Conservation (phyloP, 306 rosid genomes). For the Trifolium fragiferum region DNA sequence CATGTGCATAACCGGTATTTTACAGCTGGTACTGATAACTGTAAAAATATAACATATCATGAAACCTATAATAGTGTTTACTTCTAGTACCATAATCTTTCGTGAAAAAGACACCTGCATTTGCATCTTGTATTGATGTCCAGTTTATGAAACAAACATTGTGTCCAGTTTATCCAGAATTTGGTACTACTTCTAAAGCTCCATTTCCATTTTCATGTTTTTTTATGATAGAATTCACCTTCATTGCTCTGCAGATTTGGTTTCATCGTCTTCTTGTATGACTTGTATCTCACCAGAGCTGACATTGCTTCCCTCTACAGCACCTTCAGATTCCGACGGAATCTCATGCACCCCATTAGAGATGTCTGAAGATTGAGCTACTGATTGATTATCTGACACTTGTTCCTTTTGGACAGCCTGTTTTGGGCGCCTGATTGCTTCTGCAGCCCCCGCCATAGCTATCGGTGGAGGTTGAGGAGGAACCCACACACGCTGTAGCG, state of each 20-base stretch:
- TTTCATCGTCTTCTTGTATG: constrained; percentile 47
- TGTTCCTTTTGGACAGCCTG: constrained; percentile 62
- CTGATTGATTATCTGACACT: constrained; percentile 52
- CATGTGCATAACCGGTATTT: not conserved
- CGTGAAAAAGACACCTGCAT: constrained; percentile 15
- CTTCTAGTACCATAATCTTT: constrained; percentile 14
- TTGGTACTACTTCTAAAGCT: constrained; percentile 16
- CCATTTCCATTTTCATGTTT: constrained; percentile 26
- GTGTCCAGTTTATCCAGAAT: constrained; percentile 23
- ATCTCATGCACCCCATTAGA: constrained; percentile 57
- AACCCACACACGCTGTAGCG: constrained; percentile 76
- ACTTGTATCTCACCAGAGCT: constrained; percentile 59
- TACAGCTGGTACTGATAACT: not conserved
- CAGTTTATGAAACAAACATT: constrained; percentile 32
- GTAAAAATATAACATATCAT: constrained; percentile 8
- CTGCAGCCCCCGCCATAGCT: constrained; percentile 85
- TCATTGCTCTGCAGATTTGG: constrained; percentile 41
- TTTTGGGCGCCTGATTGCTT: constrained; percentile 92
- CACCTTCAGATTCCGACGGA: constrained; percentile 64
- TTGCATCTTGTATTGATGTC: constrained; percentile 29
- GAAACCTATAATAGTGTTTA: constrained; percentile 21
- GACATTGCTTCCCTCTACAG: constrained; percentile 39
- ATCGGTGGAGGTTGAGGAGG: constrained; percentile 97
- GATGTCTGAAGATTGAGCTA: constrained; percentile 49
- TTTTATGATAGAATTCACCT: constrained; percentile 30